Conservation (phyloP, 2,329 filamentous ascomycete species). For the Fusarium verrucosum region DNA sequence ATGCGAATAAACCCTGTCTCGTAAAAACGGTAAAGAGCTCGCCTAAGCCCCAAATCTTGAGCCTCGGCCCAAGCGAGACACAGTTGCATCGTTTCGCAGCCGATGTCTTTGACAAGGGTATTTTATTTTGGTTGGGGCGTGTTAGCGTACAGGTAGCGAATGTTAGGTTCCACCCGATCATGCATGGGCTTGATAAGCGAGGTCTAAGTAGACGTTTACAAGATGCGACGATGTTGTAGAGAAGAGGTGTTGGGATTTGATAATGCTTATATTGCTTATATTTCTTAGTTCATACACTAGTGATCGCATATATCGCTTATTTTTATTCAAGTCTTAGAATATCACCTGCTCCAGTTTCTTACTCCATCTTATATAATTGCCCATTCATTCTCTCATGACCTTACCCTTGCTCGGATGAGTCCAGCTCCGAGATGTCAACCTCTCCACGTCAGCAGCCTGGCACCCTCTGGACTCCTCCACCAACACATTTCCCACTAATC, state of each 20-base stretch:
- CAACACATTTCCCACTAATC: slow-evolving; percentile 20
- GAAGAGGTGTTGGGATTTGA: too few species aligned
- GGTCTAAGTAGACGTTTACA: background rate
- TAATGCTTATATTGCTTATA: too few species aligned
- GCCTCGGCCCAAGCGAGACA: slow-evolving; percentile 29
- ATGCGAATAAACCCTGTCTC: slow-evolving; percentile 19
- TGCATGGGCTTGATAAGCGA: slow-evolving; percentile 33
- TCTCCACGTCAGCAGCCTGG: slow-evolving; percentile 22
- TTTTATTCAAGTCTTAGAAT: background rate
- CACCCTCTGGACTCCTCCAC: slow-evolving; percentile 1
- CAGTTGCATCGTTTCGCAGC: slow-evolving; percentile 42
- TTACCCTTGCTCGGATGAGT: slow-evolving; percentile 21
- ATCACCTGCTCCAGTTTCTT: background rate
- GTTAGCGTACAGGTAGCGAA: slow-evolving; percentile 20
- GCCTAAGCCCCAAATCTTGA: slow-evolving; percentile 4
- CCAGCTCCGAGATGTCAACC: slow-evolving; percentile 19
- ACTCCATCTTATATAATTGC: background rate
- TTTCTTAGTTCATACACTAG: too few species aligned
- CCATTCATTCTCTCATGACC: background rate
- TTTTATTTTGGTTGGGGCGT: background rate
- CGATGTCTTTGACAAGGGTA: slow-evolving; percentile 31
- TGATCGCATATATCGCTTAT: too few species aligned
- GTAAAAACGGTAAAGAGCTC: slow-evolving; percentile 9
- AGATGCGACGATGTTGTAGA: background rate
- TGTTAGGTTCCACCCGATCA: too few species aligned